Conservation (phyloP, 306 rosid species). For the Rubus idaeus region DNA sequence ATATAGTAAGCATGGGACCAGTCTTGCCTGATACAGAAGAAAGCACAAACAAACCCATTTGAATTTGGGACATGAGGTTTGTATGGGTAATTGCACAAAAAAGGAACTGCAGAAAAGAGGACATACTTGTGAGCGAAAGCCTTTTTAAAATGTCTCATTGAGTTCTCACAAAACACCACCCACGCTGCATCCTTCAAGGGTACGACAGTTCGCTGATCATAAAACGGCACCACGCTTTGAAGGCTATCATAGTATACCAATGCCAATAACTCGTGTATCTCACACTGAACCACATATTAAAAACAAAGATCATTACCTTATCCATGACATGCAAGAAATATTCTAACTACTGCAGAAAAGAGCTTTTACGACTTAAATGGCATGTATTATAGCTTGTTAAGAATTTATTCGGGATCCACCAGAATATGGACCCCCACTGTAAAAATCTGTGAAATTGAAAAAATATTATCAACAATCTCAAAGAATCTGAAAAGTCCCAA, state of each 20-base stretch:
- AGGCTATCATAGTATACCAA: constrained; percentile 97
- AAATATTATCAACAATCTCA: background rate
- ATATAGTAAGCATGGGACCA: constrained; percentile 97
- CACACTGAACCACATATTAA: constrained; percentile 55
- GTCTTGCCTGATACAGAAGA: constrained; percentile 63
- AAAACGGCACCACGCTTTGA: constrained; percentile 94
- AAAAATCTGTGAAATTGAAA: background rate
- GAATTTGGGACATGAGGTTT: background rate
- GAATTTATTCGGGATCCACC: constrained; percentile 26
- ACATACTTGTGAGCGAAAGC: constrained; percentile 77
- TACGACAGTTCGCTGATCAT: constrained; percentile 82
- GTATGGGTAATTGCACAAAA: constrained; percentile 6
- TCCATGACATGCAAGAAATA: constrained; percentile 19
- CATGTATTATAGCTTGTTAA: constrained; percentile 9
- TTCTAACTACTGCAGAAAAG: constrained; percentile 22
- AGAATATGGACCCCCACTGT: constrained; percentile 4
- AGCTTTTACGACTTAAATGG: constrained; percentile 3
- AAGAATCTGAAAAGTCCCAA: background rate
- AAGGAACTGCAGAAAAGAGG: constrained; percentile 20
- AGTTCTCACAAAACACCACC: constrained; percentile 76
- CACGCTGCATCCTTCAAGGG: constrained; percentile 84
- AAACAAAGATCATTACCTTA: constrained; percentile 14
- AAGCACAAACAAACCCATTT: constrained; percentile 27
- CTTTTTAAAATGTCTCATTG: constrained; percentile 94
- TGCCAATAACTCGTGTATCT: constrained; percentile 93